Conservation (phyloP, 1,284 basidiomycete species). For the Moesziomyces globuligerus region DNA sequence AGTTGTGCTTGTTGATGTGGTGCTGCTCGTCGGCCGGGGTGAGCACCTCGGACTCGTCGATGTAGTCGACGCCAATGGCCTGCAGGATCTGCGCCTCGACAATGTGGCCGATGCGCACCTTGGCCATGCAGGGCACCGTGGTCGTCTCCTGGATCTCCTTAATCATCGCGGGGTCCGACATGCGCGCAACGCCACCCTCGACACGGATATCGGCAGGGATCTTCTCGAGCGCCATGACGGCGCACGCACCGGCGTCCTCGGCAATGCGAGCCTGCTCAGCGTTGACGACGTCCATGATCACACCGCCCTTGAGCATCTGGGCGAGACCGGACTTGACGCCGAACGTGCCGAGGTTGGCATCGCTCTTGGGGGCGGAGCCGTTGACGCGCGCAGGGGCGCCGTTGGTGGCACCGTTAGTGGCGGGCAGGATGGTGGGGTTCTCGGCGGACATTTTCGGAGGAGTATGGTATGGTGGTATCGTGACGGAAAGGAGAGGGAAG, state of each 20-base stretch:
- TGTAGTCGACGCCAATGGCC: slow-evolving; percentile 94
- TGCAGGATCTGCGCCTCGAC: slow-evolving; percentile 83
- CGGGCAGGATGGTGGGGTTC: slow-evolving; percentile 65
- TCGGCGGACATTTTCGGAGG: slow-evolving; percentile 61
- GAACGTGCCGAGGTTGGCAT: slow-evolving; percentile 79
- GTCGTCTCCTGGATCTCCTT: slow-evolving; percentile 82
- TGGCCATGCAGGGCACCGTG: slow-evolving; percentile 76
- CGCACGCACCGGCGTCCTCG: slow-evolving; percentile 96
- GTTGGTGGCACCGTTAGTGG: slow-evolving; percentile 60
- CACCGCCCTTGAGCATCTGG: slow-evolving; percentile 69
- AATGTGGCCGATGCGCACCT: slow-evolving; percentile 95
- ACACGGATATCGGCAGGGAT: slow-evolving; percentile 89
- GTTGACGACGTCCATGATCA: slow-evolving; percentile 73
- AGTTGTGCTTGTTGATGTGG: slow-evolving; percentile 73
- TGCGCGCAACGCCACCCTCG: slow-evolving; percentile 66
- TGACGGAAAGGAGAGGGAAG: neutral
- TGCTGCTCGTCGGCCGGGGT: slow-evolving; percentile 81
- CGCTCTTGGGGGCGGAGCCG: slow-evolving; percentile 73
- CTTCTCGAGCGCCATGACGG: slow-evolving; percentile 88
- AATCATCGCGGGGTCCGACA: slow-evolving; percentile 89
- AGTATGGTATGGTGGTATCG: slow-evolving; percentile 6
- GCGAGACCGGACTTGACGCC: slow-evolving; percentile 80
- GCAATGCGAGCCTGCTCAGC: slow-evolving; percentile 91
- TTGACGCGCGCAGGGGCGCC: slow-evolving; percentile 58
- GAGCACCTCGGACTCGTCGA: slow-evolving; percentile 91